Evolutionary conservation across 1,139 yeast species (phyloP).

Genomic region (Sugiyamaella grinbergsii): DNA sequence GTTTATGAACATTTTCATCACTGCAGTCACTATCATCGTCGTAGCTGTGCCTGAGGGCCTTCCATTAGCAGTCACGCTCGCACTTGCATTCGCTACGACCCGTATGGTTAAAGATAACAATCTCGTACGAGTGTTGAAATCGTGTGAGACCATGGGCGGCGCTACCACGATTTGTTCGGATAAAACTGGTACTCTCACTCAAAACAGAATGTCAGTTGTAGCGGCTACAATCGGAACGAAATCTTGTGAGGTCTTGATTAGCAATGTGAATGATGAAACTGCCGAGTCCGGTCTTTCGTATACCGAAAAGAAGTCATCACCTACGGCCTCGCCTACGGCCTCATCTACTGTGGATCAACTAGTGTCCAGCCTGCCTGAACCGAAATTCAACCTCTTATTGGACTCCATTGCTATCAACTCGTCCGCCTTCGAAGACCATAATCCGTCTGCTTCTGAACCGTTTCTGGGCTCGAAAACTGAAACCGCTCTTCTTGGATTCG

Average conservation of each 20-base stretch:
- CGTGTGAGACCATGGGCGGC: slow-evolving; percentile 99
- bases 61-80: slow-evolving; percentile 93
- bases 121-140: slow-evolving; percentile 85
- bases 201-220: slow-evolving; percentile 88
- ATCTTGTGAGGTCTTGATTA: slow-evolving; percentile 45
- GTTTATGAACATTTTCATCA: slow-evolving; percentile 82
- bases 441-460: slow-evolving; percentile 43
- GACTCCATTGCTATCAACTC: slow-evolving; percentile 77
- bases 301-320: too few species aligned
- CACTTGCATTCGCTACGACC: slow-evolving; percentile 96
- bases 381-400: slow-evolving; percentile 47
- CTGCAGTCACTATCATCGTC: slow-evolving; percentile 88
- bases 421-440: slow-evolving; percentile 77
- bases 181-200: slow-evolving; percentile 95
- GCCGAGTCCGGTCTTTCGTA: too few species aligned
- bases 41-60: slow-evolving; percentile 99
- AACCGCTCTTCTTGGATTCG: slow-evolving; percentile 77
- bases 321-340: too few species aligned
- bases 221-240: slow-evolving; percentile 61
- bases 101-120: slow-evolving; percentile 97
- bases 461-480: slow-evolving; percentile 94
- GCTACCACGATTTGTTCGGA: slow-evolving; percentile 97
- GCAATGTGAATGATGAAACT: slow-evolving; percentile 24
- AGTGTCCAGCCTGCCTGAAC: slow-evolving; percentile 36
- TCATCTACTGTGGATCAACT: too few species aligned